Base-by-base conservation (phyloP, 2,329 filamentous ascomycete species). In the Fusarium sp. region DNA sequence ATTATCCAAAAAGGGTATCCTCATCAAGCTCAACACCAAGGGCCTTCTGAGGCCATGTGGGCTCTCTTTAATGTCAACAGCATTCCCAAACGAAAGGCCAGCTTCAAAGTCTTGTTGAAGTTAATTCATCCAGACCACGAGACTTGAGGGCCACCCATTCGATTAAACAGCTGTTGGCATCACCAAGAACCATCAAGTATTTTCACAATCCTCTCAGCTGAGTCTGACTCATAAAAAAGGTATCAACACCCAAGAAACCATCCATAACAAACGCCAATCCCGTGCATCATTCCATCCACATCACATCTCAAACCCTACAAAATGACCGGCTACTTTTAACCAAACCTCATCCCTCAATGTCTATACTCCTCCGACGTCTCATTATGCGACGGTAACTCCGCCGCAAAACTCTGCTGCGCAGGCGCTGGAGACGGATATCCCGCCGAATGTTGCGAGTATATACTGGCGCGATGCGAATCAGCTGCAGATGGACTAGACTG, bases 301-400 rank as follows among this genome's bases (percentile, higher is more conserved):
- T 30, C 4, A 30, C 27, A 30, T 30, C 27, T 30, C 27, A 30
- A 30, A 30, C 10, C 27, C 10, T 30, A 10, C 41, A 67, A 67
- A 60, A 56, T 42, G 42, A 55, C 49, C 10, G 44, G 6, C 23
- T 58, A n/a, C 63, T 67, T 55, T 54, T 37, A 42, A n/a, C 37
- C 12, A 17, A 18, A 4, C 5, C 30, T 20, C 38, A 27, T 50
- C 12, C 13, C 15, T 67, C 38, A 68, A 32, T 73, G 70, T 20
- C 42, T 70, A 68, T 86, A 76, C 76, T 87, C 85, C 70, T 86
- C 85, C 1, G 67, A 74, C 3, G 83, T 84, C 78, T 88, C 86
- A 12, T 75, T 76, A 64, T 88, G 86, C 5, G 86, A 82, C 6
- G 84, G 64, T 30, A 88, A 67, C 60, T 86, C 85, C 0, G 80